Base-by-base conservation (phyloP, 352 stramenopile genomes). In the Nothophytophthora sp. region DNA sequence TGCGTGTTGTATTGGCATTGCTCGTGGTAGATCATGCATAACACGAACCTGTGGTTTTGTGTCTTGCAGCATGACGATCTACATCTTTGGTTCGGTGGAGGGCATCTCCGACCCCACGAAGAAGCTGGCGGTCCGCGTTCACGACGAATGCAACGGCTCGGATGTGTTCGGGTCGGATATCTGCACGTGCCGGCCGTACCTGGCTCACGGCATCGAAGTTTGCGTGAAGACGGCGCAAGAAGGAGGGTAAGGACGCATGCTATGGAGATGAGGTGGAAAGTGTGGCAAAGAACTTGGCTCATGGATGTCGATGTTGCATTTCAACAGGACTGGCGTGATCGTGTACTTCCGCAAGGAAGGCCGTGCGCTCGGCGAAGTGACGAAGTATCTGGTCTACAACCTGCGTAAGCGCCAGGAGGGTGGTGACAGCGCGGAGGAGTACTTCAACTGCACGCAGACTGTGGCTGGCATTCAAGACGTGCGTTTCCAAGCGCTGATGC, bases 341-440 rank as follows among this genome's bases (percentile, higher is more conserved):
- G 94, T 99, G 43, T 99, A 99, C 68, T 99, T 97, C 68, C 93
- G 97, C 13, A 99, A 99, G 71, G 97, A 99, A 72, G 97, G 97
- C 24, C 81, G 97, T 28, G 95, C 92, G 19, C 77, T 99, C 9
- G 97, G 97, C 34, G 97, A 99, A 81, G 97, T 99, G 20, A 99
- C 97, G 29, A 99, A 99, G 70, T 99, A 99, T 71, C 73, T 99
- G 15, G 97, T 99, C 15, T 99, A 99, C 87, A 99, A 99, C 73
- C 89, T 98, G 37, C 88, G 97, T 38, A 99, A 99, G 81, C 90
- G 97, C 29, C 97, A 99, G 55, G 88, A 99, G 58, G 97, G 97
- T 15, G 97, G 96, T 40, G 97, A 99, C 70, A 93, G 82, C 30
- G 96, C 97, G 1, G 95, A 97, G 52, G 95, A 98, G 52, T 99